These are phyloP conservation scores for Neurospora sp. DNA, from an alignment of 495 filamentous ascomycete species.

Conservation along the genomic window DNA sequence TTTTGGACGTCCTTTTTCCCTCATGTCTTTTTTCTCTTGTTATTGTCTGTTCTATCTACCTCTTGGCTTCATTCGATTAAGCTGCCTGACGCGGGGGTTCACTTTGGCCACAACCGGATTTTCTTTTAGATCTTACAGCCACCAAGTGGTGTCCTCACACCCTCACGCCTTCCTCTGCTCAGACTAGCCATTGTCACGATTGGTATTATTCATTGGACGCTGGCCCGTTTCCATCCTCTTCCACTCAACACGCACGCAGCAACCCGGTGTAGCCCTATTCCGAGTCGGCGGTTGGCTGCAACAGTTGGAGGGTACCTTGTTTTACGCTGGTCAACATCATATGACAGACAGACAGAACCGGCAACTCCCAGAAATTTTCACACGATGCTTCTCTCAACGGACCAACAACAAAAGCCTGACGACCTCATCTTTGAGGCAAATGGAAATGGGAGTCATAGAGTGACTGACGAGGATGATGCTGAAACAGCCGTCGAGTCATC, in stretches of 20 bases:
- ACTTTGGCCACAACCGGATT: background rate
- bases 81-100: background rate
- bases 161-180: background rate
- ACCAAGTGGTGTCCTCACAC: background rate
- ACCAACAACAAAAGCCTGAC: slow-evolving; percentile 4
- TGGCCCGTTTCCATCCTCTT: background rate
- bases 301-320: background rate
- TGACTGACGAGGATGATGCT: slow-evolving; percentile 6
- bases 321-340: background rate
- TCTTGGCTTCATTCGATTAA: background rate
- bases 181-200: background rate
- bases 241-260: background rate
- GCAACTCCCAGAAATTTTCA: background rate
- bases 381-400: slow-evolving; percentile 16
- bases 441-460: slow-evolving; percentile 9
- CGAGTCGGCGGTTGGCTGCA: background rate
- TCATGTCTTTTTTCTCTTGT: background rate
- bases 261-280: background rate
- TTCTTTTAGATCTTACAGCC: background rate
- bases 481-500: slow-evolving; percentile 11
- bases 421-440: slow-evolving; percentile 4
- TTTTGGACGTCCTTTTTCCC: background rate
- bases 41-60: background rate
- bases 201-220: background rate
- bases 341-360: background rate